Percentiles rank a stretch among this genome's conserved stretches.
Evolutionary conservation across 305 asterid species (phyloP).

Genomic region (Fraxinus floribunda): DNA sequence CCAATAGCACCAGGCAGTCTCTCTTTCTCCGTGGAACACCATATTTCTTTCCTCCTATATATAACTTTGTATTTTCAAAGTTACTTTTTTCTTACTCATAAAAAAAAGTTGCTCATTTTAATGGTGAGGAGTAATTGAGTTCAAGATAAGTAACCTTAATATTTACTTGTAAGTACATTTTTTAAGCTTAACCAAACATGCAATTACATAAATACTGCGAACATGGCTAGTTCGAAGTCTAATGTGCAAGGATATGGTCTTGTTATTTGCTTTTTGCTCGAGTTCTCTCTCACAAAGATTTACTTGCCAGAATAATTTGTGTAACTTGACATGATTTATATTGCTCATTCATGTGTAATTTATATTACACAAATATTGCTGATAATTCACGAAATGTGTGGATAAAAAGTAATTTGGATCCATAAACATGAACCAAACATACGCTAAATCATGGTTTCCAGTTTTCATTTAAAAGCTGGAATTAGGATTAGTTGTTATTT

Average conservation of each 20-base stretch:
- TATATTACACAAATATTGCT: too few species aligned
- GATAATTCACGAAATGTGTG: not conserved
- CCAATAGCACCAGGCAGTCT: too few species aligned
- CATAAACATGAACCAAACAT: not conserved
- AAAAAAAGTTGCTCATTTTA: too few species aligned
- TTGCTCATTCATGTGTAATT: not conserved
- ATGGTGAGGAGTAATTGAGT: too few species aligned
- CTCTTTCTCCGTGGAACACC: too few species aligned
- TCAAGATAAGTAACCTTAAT: too few species aligned
- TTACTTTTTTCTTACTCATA: too few species aligned
- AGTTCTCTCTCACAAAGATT: not conserved
- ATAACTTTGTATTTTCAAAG: too few species aligned
- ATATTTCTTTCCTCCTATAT: too few species aligned
- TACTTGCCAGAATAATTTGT: not conserved
- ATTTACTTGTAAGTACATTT: too few species aligned
- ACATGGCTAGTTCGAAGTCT: not conserved
- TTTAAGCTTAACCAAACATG: not conserved
- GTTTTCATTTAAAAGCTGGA: not conserved
- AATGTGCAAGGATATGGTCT: not conserved
- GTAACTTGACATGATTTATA: not conserved
- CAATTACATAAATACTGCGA: not conserved
- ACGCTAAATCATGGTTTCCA: not conserved
- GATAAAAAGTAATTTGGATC: too few species aligned
- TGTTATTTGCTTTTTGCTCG: not conserved
- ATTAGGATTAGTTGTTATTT: not conserved